Base-by-base conservation (phyloP, 2,329 filamentous ascomycete species). In the Fusarium sambucinum region DNA sequence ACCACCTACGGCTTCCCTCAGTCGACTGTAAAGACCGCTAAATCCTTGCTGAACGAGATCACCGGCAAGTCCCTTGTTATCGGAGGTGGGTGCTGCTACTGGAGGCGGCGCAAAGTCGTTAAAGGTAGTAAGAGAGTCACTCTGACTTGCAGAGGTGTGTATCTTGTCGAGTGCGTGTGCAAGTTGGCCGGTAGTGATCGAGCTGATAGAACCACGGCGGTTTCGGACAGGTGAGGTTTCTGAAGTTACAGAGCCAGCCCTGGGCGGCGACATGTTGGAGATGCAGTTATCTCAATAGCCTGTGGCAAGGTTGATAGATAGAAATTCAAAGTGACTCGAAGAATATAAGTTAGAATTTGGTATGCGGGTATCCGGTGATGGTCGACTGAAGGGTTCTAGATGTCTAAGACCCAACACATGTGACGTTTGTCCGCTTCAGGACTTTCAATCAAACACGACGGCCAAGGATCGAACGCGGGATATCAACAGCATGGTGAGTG, bases 61-160 rank as follows among this genome's bases (percentile, higher is more conserved):
- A 27, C 89, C 88, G 0, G 90, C 84, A 37, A 92, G 83, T 11
- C 87, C 87, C 76, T 93, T 93, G 60, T 84, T 88, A 72, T 97
- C 93, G 25, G 84, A 79, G 16, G 83, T 80, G 3, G 85, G 82
- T 2, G 87, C 81, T 2, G 86, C 83, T 4, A 84, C 82, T 0
- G 92, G 89, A 7, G 90, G 89, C 1, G 90, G 89, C 1, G 91
- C 92, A 74, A 97, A 94, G 75, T 97, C 94, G 80, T 96, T 96
- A 80, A 98, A 98, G 11, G 94, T 96, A 4, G 95, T 98, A 47
- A 98, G 84, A 33, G 89, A 88, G 66, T 92, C 91, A 33, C 92
- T 92, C 76, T 92, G 92, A 75, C 92, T 96, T n/a, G 94, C 94
- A 8, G 92, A 90, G 51, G 85, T 93, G 79, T 97, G 95, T 70